phyloP scores from a whole-genome alignment of 768 basidiomycete genomes.

The Dentipellis fragilis region DNA sequence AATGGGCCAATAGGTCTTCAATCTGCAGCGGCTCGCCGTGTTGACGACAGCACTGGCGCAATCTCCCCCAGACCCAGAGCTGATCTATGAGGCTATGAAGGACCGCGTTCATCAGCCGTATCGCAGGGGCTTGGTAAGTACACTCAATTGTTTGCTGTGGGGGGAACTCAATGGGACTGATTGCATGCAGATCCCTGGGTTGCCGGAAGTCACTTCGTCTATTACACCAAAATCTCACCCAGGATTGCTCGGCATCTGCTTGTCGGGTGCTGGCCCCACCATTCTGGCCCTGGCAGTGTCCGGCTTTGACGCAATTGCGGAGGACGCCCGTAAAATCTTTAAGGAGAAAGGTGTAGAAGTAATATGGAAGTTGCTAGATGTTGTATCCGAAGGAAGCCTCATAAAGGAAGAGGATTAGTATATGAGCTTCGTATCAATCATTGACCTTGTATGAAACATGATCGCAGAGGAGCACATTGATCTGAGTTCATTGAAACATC shows the following conservation, averaged over 20 bases:
- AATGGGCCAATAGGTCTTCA: constrained; percentile 67
- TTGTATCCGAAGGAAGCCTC: constrained; percentile 37
- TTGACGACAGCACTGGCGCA: constrained; percentile 88
- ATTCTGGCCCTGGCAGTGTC: constrained; percentile 88
- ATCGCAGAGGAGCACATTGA: background rate
- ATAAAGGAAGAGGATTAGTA: background rate
- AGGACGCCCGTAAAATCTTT: constrained; percentile 72
- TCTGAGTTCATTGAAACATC: background rate
- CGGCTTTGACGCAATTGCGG: constrained; percentile 78
- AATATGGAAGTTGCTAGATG: constrained; percentile 80
- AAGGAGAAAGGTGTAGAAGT: constrained; percentile 62
- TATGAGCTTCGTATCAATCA: background rate
- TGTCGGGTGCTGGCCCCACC: constrained; percentile 96
- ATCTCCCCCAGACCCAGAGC: constrained; percentile 83
- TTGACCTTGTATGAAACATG: background rate
- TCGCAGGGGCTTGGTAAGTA: constrained; percentile 68
- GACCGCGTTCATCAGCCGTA: constrained; percentile 97
- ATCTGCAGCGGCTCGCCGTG: constrained; percentile 91
- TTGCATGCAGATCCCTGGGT: constrained; percentile 74
- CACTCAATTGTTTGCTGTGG: background rate
- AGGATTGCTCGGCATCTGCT: constrained; percentile 93
- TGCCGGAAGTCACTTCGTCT: constrained; percentile 82
- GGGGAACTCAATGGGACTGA: background rate
- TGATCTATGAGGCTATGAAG: constrained; percentile 99
- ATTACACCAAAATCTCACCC: constrained; percentile 87